Evolutionary conservation across 2,329 filamentous ascomycete species (phyloP).

Genomic region (Didymella pinodella): DNA sequence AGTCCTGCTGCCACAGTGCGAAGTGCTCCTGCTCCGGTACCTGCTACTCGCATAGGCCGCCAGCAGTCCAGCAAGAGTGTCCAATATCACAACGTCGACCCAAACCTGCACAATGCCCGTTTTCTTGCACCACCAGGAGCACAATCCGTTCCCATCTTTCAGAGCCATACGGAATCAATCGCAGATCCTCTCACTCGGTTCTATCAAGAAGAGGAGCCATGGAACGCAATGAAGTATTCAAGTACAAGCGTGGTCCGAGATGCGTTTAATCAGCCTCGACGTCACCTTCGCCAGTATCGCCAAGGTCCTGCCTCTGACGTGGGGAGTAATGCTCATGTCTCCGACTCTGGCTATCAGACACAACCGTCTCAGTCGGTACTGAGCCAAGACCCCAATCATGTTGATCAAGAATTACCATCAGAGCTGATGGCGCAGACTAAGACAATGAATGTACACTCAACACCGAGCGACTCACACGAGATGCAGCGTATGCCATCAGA

Average conservation of each 20-base stretch:
- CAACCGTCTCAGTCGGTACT: slow-evolving; percentile 40
- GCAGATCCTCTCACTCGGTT: slow-evolving; percentile 16
- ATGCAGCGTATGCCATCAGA: slow-evolving; percentile 32
- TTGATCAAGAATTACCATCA: slow-evolving; percentile 33
- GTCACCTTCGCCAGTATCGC: slow-evolving; percentile 18
- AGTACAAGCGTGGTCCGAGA: too few species aligned
- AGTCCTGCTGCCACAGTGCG: slow-evolving; percentile 27
- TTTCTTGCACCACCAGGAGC: too few species aligned
- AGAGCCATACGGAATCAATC: slow-evolving; percentile 20
- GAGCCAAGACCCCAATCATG: slow-evolving; percentile 38
- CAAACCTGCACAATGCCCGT: slow-evolving; percentile 7
- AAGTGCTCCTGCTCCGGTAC: neutral
- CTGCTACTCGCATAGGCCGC: neutral
- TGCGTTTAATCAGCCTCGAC: too few species aligned
- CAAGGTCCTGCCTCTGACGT: slow-evolving; percentile 33
- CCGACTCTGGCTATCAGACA: slow-evolving; percentile 49
- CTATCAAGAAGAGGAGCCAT: slow-evolving; percentile 31
- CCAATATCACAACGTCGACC: neutral
- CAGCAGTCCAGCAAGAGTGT: too few species aligned
- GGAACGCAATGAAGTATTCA: slow-evolving; percentile 24
- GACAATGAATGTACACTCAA: slow-evolving; percentile 29
- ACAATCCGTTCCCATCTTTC: neutral
- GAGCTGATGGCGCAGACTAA: slow-evolving; percentile 26
- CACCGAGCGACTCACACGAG: slow-evolving; percentile 25
- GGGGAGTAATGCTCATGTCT: slow-evolving; percentile 28